Evolutionary conservation across 768 basidiomycete species (phyloP).

Genomic region (Clavaria fumosa): DNA sequence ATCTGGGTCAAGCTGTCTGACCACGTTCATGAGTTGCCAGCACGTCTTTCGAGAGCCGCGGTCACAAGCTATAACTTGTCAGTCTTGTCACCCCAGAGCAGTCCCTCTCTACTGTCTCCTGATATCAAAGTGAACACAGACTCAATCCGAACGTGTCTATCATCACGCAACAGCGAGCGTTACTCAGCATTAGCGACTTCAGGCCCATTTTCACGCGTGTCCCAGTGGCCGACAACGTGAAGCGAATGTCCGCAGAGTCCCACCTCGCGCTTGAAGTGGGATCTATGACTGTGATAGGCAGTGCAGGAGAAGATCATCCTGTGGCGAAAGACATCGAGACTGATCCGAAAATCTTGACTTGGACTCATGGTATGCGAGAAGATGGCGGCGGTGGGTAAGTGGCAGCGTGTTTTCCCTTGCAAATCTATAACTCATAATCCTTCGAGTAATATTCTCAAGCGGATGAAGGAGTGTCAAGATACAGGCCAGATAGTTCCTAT

Average conservation of each 20-base stretch:
- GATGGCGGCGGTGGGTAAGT: conserved; percentile 50
- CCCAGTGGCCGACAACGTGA: conserved; percentile 23
- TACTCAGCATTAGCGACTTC: conserved; percentile 34
- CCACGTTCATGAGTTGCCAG: conserved; percentile 31
- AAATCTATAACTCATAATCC: not conserved
- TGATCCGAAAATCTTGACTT: conserved; percentile 27
- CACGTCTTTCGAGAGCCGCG: conserved; percentile 40
- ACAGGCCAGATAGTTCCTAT: no score
- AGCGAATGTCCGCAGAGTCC: conserved; percentile 24
- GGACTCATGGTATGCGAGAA: conserved; percentile 40
- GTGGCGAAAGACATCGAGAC: conserved; percentile 32
- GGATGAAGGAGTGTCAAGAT: no score
- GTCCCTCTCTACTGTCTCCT: conserved; percentile 6
- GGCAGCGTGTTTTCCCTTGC: conserved; percentile 13
- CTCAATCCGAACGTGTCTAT: no score
- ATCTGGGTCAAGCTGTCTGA: conserved; percentile 57
- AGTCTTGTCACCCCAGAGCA: conserved; percentile 8
- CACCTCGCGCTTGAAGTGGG: conserved; percentile 42
- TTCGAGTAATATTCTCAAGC: no score
- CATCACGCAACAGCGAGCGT: conserved; percentile 29
- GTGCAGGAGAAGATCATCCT: conserved; percentile 33
- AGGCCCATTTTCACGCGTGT: conserved; percentile 37
- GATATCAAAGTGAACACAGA: conserved; percentile 15
- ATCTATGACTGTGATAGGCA: conserved; percentile 27
- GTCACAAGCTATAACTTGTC: conserved; percentile 27